Percentiles rank a stretch among this genome's conserved stretches.
Evolutionary conservation across 2,329 filamentous ascomycete genomes (phyloP).

Genomic region (Rachicladosporium sp.): DNA sequence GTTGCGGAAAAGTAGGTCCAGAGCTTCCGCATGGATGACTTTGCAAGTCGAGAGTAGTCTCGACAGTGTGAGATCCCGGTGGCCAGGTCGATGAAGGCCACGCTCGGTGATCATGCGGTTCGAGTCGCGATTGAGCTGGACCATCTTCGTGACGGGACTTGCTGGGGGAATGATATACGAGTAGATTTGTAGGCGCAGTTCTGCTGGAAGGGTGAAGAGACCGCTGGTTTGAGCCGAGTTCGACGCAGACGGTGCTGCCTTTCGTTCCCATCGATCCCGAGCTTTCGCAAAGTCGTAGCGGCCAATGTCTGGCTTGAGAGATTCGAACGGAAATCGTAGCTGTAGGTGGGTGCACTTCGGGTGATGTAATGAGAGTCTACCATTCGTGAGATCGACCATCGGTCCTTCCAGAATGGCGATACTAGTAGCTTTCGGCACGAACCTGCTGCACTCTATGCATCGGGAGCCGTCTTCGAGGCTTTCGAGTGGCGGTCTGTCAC

Average conservation of each 20-base stretch:
- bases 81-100: conserved; percentile 12
- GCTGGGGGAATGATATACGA: conserved; percentile 23
- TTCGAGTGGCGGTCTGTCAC: conserved; percentile 19
- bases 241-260: conserved; percentile 9
- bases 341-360: conserved; percentile 14
- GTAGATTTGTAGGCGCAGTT: conserved; percentile 39
- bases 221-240: conserved; percentile 8
- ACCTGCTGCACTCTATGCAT: conserved; percentile 17
- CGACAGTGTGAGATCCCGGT: conserved; percentile 28
- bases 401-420: conserved; percentile 13
- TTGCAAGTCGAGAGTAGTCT: conserved; percentile 31
- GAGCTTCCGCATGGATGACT: conserved; percentile 30
- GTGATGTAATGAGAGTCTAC: conserved; percentile 8
- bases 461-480: conserved; percentile 20
- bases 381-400: background rate
- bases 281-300: conserved; percentile 1
- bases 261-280: conserved; percentile 4
- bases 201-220: conserved; percentile 41
- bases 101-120: conserved; percentile 15
- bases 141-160: conserved; percentile 12
- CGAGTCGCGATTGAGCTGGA: conserved; percentile 14
- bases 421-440: conserved; percentile 15
- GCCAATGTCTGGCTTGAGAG: conserved; percentile 1
- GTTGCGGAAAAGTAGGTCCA: conserved; percentile 32
- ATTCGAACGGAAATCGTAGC: conserved; percentile 16